Percentiles rank a stretch among this genome's conserved stretches.
Conservation (phyloP, 108 stramenopile genomes). For the Pseudonitzschia delicatissima region DNA sequence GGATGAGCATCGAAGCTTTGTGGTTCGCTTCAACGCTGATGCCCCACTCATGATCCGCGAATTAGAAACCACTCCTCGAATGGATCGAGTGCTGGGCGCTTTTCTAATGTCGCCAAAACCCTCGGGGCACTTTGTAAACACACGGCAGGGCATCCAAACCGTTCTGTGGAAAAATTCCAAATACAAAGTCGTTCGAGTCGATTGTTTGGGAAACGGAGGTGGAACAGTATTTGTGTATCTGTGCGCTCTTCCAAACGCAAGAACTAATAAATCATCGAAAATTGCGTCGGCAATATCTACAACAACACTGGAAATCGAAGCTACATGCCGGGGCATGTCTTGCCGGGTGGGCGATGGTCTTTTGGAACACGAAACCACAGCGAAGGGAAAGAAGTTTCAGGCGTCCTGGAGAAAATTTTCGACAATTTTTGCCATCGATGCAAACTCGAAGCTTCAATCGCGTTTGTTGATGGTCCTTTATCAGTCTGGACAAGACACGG, state of each 20-base stretch:
- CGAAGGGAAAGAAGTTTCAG: conserved; percentile 72
- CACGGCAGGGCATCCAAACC: conserved; percentile 34
- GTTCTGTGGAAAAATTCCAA: conserved; percentile 33
- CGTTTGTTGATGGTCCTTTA: conserved; percentile 51
- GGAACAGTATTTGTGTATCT: conserved; percentile 64
- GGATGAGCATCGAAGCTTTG: conserved; percentile 60
- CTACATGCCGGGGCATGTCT: conserved; percentile 66
- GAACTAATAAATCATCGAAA: conserved; percentile 1
- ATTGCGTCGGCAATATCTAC: conserved; percentile 15
- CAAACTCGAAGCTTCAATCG: conserved; percentile 6
- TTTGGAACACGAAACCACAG: conserved; percentile 55
- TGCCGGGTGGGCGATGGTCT: conserved; percentile 56
- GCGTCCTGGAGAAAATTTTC: conserved; percentile 66
- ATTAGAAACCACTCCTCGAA: conserved; percentile 43
- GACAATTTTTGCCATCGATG: conserved; percentile 8
- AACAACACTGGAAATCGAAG: conserved; percentile 42
- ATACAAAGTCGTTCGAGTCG: conserved; percentile 41
- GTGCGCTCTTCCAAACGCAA: conserved; percentile 22
- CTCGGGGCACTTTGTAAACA: conserved; percentile 13
- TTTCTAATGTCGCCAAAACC: conserved; percentile 37
- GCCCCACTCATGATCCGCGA: conserved; percentile 61
- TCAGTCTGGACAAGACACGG: conserved; percentile 67
- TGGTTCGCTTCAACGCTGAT: conserved; percentile 61
- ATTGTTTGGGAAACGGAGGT: conserved; percentile 53
- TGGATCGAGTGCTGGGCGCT: conserved; percentile 45